Conservation (phyloP, 1,139 yeast species). For the Geotrichum phurueaensis region DNA sequence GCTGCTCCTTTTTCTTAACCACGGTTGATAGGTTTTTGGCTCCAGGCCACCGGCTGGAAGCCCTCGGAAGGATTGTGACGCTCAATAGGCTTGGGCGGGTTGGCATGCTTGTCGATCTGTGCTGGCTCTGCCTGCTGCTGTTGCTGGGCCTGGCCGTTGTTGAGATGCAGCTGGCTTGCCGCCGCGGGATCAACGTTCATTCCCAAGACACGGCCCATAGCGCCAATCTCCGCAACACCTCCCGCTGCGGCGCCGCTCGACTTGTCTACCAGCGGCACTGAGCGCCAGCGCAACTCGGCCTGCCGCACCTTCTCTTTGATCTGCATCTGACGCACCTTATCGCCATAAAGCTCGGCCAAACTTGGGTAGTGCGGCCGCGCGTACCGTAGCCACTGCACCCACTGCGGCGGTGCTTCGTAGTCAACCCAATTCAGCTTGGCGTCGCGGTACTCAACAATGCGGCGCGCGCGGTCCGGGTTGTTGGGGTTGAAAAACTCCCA, state of each 20-base stretch:
- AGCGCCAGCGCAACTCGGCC: slow-evolving; percentile 57
- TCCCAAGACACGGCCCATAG: background rate
- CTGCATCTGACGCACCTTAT: slow-evolving; percentile 50
- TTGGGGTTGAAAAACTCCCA: slow-evolving; percentile 63
- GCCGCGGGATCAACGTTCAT: background rate
- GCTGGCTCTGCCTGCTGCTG: background rate
- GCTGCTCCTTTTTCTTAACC: background rate
- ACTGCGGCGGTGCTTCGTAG: slow-evolving; percentile 52
- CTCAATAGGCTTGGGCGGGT: slow-evolving; percentile 7
- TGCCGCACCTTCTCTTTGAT: slow-evolving; percentile 52
- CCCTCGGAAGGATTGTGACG: slow-evolving; percentile 17
- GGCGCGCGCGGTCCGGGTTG: slow-evolving; percentile 35
- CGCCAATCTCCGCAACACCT: background rate
- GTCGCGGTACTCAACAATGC: slow-evolving; percentile 39
- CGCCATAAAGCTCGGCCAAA: slow-evolving; percentile 54
- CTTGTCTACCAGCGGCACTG: slow-evolving; percentile 32
- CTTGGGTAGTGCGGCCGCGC: slow-evolving; percentile 58
- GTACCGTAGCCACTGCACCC: slow-evolving; percentile 76
- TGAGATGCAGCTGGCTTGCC: background rate
- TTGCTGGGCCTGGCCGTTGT: background rate
- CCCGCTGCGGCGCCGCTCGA: slow-evolving; percentile 18
- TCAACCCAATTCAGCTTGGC: slow-evolving; percentile 36
- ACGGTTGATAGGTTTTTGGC: slow-evolving; percentile 11
- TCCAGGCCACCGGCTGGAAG: slow-evolving; percentile 17
- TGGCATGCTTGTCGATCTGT: slow-evolving; percentile 1